Evolutionary conservation across 768 basidiomycete species (phyloP).

Genomic region (Hirschioporus abietinus): DNA sequence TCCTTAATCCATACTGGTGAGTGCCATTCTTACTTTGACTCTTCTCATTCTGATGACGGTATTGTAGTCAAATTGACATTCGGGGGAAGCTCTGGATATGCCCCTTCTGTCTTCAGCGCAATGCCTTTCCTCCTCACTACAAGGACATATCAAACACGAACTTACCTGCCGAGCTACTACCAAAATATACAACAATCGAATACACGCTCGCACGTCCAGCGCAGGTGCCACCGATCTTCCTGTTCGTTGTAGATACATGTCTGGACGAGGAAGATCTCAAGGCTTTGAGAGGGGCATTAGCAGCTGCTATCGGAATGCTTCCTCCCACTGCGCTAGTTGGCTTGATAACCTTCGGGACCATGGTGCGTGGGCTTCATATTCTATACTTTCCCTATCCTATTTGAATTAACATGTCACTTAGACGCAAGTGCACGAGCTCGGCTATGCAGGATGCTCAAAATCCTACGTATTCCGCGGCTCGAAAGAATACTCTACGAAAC

Average conservation of each 20-base stretch:
- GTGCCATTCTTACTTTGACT: slow-evolving; percentile 20
- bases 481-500: slow-evolving; percentile 94
- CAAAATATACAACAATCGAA: slow-evolving; percentile 99
- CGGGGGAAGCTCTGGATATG: slow-evolving; percentile 99
- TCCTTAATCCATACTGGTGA: slow-evolving; percentile 96
- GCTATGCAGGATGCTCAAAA: slow-evolving; percentile 93
- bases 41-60: slow-evolving; percentile 9
- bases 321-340: slow-evolving; percentile 95
- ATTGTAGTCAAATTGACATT: slow-evolving; percentile 90
- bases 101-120: slow-evolving; percentile 95
- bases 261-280: slow-evolving; percentile 94
- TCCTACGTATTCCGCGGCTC: slow-evolving; percentile 98
- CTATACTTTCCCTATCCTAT: slow-evolving; percentile 5
- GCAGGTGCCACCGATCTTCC: slow-evolving; percentile 91
- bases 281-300: slow-evolving; percentile 89
- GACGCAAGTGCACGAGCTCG: slow-evolving; percentile 98
- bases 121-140: slow-evolving; percentile 97
- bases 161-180: slow-evolving; percentile 90
- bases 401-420: slow-evolving; percentile 27
- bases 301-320: slow-evolving; percentile 87
- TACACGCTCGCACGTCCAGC: slow-evolving; percentile 94
- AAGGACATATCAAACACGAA: slow-evolving; percentile 98
- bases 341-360: slow-evolving; percentile 93
- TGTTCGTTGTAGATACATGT: slow-evolving; percentile 97
- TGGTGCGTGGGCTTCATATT: slow-evolving; percentile 49